Base-by-base conservation (phyloP, 2,329 filamentous ascomycete genomes). In the Aspergillus vadensis region DNA sequence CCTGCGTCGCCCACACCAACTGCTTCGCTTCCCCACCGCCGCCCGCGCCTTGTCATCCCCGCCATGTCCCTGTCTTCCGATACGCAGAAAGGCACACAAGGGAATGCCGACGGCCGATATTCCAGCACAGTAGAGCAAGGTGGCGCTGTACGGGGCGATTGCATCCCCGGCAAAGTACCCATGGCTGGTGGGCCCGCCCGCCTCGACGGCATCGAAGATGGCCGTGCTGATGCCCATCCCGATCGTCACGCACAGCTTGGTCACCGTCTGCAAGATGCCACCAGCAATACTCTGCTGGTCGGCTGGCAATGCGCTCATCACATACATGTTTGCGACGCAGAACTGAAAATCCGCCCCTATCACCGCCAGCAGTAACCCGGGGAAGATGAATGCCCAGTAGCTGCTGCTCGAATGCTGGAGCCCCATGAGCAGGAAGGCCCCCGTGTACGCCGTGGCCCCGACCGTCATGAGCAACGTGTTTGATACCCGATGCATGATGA, bases 281-380 rank as follows among this genome's bases (percentile, higher is more conserved):
- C 88, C 87, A 0, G 87, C 87, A 14, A 90, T 82, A 0, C 85
- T 86, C 66, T 91, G 86, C 64, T 88, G 84, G n/a, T 83, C 78
- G 1, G 78, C 72, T 0, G 86, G 86, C 55, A 90, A 82, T 0
- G 85, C 85, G 4, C 85, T 86, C 80, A 89, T 85, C 57, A 90
- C 87, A 64, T 90, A 90, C 83, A 90, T 88, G 67, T 91, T 90
- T 3, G 85, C 83, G 21, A 90, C 87, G 61, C 89, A 89, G 72
- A 90, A 90, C 60, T 90, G 84, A 36, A 91, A 83, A 69, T 90
- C 88, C 0, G 87, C 87, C 1, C 88, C 88, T 4, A 88, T 77
- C 1, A 90, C 87, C 21, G 83, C 82, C 25, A 90, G 72, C 15
- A 86, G 73, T 41, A 89, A 73, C 0, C 82, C 82, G 0, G 87